These are phyloP conservation scores for Boletus pseudopeckii DNA, from an alignment of 768 basidiomycete genomes.

Conservation along the genomic window DNA sequence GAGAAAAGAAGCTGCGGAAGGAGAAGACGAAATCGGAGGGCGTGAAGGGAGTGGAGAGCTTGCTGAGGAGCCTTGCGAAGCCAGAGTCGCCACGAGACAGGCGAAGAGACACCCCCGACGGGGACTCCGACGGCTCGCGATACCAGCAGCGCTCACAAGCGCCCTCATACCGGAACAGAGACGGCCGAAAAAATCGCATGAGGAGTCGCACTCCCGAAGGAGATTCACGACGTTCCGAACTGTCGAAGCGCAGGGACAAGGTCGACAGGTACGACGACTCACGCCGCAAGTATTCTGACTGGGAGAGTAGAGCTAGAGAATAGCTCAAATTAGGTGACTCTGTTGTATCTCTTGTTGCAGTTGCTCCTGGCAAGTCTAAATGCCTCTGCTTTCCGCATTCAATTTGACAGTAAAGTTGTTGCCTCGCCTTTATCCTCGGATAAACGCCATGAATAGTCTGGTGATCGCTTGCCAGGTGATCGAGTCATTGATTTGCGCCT, in stretches of 20 bases:
- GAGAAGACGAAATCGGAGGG: conserved; percentile 53
- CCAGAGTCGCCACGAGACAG: conserved; percentile 24
- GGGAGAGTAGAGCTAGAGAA: neutral
- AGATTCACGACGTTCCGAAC: conserved; percentile 3
- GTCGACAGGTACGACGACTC: conserved; percentile 7
- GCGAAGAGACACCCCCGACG: conserved; percentile 7
- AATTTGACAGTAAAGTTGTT: neutral
- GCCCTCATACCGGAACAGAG: conserved; percentile 7
- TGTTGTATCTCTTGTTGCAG: conserved; percentile 3
- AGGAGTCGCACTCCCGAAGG: conserved; percentile 21
- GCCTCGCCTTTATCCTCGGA: neutral
- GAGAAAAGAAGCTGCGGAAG: conserved; percentile 61
- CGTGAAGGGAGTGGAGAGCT: conserved; percentile 62
- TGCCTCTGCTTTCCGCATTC: neutral
- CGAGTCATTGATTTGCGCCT: neutral
- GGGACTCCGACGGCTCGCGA: conserved; percentile 10
- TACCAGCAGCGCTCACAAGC: conserved; percentile 16
- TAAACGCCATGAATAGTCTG: neutral
- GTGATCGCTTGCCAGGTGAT: neutral
- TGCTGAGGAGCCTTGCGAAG: conserved; percentile 47
- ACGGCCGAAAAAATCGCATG: conserved; percentile 6
- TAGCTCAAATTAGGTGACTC: neutral
- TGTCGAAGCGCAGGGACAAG: neutral
- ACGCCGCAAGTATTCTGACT: neutral
- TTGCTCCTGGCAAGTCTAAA: neutral